Evolutionary conservation across 768 basidiomycete species (phyloP), one percentile per base, ranked within the genome.

Genomic region (Gyrodon lividus): DNA sequence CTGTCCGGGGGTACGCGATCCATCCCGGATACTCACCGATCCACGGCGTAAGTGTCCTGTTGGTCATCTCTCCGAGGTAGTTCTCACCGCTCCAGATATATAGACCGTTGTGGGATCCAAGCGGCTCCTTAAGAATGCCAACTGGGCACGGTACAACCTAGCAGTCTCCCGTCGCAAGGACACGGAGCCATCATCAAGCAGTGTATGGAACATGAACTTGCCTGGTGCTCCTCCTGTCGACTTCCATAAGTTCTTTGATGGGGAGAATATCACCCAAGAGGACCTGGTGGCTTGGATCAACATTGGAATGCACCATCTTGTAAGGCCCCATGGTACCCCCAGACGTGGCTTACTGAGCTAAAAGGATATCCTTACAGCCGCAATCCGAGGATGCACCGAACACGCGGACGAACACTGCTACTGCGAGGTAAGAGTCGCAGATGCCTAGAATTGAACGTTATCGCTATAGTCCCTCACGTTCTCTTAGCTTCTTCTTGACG

Each of bases 281-380:
- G 85, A 87, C 62, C 65, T 87, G 12, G 84, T 86, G 3, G 77
- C 78, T 16, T 87, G 84, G 82, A 60, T 86, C 47, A 84, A 85
- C 56, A 56, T 86, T 34, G 85, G 84, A 19, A 86, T 75, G 70
- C 84, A 87, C 63, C 84, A 86, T 59, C 68, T 85, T 44, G 79
- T 79, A 51, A 31, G 73, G 54, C 6, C 1, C 22, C 10, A 2
- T 1, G 2, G 1, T 20, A 6, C 35, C 16, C 48, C 12, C 13
- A 10, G 30, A 24, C 6, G n/a, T 20, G 6, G 22, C 31, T 52
- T 6, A 33, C 17, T 16, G 19, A 38, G 23, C 35, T 33, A 17
- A 44, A 16, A 10, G 3, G 5, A 19, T 6, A 39, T 26, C 22
- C 22, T 31, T 50, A 9, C 47, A 80, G 78, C 82, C 82, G 1